Evolutionary conservation across 2,329 filamentous ascomycete species (phyloP).

Genomic region (Trichocomaceae sp.): DNA sequence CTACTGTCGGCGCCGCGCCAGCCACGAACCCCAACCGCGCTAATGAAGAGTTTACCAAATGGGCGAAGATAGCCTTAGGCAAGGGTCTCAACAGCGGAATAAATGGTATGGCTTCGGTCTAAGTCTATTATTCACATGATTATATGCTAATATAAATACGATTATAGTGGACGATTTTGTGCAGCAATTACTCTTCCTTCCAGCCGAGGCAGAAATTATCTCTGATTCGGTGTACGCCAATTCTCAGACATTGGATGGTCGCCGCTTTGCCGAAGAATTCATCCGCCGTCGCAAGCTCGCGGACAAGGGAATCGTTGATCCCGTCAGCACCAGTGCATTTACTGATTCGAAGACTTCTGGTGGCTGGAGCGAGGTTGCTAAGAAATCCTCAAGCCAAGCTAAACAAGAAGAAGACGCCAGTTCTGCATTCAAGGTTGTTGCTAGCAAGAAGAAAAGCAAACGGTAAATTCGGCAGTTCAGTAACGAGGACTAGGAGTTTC

Average conservation of each 20-base stretch:
- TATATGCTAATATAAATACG: slow-evolving; percentile 23
- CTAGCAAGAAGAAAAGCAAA: slow-evolving; percentile 81
- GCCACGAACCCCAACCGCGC: slow-evolving; percentile 53
- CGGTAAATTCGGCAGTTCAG: slow-evolving; percentile 47
- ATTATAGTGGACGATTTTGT: slow-evolving; percentile 72
- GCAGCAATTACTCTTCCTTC: slow-evolving; percentile 65
- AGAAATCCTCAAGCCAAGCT: slow-evolving; percentile 62
- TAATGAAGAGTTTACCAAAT: slow-evolving; percentile 89
- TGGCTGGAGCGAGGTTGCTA: slow-evolving; percentile 95
- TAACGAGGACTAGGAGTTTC: too few species aligned
- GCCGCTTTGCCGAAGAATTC: slow-evolving; percentile 91
- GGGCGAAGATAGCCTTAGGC: slow-evolving; percentile 72
- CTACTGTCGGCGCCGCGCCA: slow-evolving; percentile 40
- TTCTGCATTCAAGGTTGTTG: slow-evolving; percentile 80
- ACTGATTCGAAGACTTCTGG: slow-evolving; percentile 48
- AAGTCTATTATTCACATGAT: not conserved
- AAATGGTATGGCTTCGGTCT: slow-evolving; percentile 48
- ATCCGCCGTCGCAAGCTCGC: slow-evolving; percentile 87
- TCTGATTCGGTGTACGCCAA: slow-evolving; percentile 82
- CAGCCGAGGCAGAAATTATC: slow-evolving; percentile 71
- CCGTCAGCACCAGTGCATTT: slow-evolving; percentile 50
- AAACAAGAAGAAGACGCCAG: slow-evolving; percentile 44
- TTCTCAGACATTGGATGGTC: slow-evolving; percentile 83
- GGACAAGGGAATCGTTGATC: slow-evolving; percentile 78
- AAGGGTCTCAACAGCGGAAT: slow-evolving; percentile 65